Conservation (phyloP, 805 yeast genomes). For the Spencermartinsiella europaea region DNA sequence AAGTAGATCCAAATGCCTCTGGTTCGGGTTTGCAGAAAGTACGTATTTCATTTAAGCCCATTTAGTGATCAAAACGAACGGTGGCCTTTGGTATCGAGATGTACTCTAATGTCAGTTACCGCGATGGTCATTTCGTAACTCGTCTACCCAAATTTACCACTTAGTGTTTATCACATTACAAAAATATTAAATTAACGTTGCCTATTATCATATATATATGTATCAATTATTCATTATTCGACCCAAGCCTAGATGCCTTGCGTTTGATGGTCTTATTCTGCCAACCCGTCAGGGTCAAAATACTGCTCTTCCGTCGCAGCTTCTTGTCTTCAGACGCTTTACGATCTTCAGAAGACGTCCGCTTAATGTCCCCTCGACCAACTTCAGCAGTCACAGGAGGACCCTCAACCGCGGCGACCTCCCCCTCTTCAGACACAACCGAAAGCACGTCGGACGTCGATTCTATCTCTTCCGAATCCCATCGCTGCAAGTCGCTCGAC, state of each 20-base stretch:
- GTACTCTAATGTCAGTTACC: too few species aligned
- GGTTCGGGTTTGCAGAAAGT: too few species aligned
- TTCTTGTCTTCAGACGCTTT: neutral
- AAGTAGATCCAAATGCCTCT: too few species aligned
- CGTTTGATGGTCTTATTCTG: slow-evolving; percentile 2
- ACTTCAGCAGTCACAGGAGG: neutral
- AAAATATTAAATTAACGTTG: too few species aligned
- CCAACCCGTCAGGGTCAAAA: slow-evolving; percentile 15
- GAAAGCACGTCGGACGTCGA: neutral
- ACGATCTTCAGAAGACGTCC: neutral
- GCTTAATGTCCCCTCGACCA: neutral
- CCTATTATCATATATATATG: neutral
- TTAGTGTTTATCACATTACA: too few species aligned
- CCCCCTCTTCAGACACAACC: neutral
- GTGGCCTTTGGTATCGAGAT: too few species aligned
- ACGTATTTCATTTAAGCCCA: too few species aligned
- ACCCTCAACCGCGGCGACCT: neutral
- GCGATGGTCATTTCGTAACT: too few species aligned
- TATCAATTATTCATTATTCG: neutral
- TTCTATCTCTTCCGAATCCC: neutral
- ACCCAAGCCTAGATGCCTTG: neutral
- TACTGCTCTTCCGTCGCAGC: slow-evolving; percentile 12
- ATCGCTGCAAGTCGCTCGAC: neutral
- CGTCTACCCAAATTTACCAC: too few species aligned
- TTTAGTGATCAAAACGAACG: too few species aligned